phyloP scores from a whole-genome alignment of 2,329 filamentous ascomycete species.

The Penicillium sp. region DNA sequence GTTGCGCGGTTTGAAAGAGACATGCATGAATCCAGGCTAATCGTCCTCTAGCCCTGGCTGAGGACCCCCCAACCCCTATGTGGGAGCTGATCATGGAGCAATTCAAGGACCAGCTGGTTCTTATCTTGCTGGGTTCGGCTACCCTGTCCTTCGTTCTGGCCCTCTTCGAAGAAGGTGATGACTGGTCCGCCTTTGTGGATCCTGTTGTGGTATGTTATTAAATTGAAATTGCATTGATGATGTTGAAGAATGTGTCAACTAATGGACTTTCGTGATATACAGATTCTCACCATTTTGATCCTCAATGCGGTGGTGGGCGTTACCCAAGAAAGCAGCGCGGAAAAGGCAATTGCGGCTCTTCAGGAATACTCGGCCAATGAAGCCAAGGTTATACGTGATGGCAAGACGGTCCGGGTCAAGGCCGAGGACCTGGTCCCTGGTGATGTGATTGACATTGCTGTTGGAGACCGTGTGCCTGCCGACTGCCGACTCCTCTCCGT shows the following conservation, averaged over 20 bases:
- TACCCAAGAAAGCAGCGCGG: slow-evolving; percentile 96
- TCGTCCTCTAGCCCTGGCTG: slow-evolving; percentile 64
- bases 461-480: slow-evolving; percentile 91
- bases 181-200: slow-evolving; percentile 97
- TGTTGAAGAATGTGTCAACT: too few relatives aligned
- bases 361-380: slow-evolving; percentile 99
- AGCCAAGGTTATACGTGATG: slow-evolving; percentile 88
- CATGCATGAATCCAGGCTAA: slow-evolving; percentile 15
- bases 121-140: slow-evolving; percentile 91
- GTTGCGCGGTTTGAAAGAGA: background rate
- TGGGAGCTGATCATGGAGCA: slow-evolving; percentile 98
- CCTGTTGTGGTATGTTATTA: slow-evolving; percentile 79
- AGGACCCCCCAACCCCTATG: slow-evolving; percentile 92
- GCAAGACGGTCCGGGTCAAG: slow-evolving; percentile 79
- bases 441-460: slow-evolving; percentile 83
- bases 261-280: slow-evolving; percentile 9
- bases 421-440: slow-evolving; percentile 97
- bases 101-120: slow-evolving; percentile 97
- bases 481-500: slow-evolving; percentile 90
- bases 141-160: slow-evolving; percentile 92
- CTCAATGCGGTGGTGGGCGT: slow-evolving; percentile 97
- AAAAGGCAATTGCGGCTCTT: slow-evolving; percentile 96
- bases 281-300: slow-evolving; percentile 96
- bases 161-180: slow-evolving; percentile 88
- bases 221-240: too few relatives aligned